Base-by-base conservation (phyloP, 139 green algal species). In the Diplosphaera chodatii region DNA sequence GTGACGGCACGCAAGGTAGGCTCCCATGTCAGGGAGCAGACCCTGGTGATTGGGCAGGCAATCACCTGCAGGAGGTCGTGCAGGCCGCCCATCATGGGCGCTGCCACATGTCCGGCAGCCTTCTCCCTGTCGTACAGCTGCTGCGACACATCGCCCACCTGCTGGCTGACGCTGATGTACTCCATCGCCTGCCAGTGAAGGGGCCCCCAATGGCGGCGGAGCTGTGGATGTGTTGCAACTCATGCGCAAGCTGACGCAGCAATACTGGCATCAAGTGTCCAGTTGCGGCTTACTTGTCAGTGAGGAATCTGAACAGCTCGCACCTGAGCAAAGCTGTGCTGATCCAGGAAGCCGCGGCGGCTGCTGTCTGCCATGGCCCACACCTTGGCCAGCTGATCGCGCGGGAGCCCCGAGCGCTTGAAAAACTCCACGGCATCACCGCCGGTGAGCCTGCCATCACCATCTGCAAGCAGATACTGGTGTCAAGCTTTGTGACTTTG, bases 341-440 rank as follows among this genome's bases (percentile, higher is more conserved):
- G 56, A 76, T 96, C 90, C 64, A 98, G 79, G 77, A 86, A 97
- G 29, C 93, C 93, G 32, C 81, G 75, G 15, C 85, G 73, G 41
- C 30, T 69, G 63, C 62, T 73, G 74, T 93, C 88, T 28, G 88
- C 70, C 27, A 86, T 28, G 0, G 80, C 76, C 88, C 88, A 93
- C 3, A 89, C 81, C 69, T 87, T 88, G 2, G 86, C 83, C 31
- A 97, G 80, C 33, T 87, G 34, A 21, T 94, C 85, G 5, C 84
- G 75, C 0, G 87, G 81, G 55, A 98, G 81, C 1, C 85, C 84
- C 31, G 82, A 93, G 5, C 87, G 85, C 63, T 88, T 80, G 69
- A 98, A 97, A 67, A 97, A 97, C 10, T 67, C 63, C 27, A 97
- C 91, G 0, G 91, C 91, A 76, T 97, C 91, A 16, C 30, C 27